Base-by-base conservation (phyloP, 192 early-diverging fungal species). In the Neocallimastix lanati region DNA sequence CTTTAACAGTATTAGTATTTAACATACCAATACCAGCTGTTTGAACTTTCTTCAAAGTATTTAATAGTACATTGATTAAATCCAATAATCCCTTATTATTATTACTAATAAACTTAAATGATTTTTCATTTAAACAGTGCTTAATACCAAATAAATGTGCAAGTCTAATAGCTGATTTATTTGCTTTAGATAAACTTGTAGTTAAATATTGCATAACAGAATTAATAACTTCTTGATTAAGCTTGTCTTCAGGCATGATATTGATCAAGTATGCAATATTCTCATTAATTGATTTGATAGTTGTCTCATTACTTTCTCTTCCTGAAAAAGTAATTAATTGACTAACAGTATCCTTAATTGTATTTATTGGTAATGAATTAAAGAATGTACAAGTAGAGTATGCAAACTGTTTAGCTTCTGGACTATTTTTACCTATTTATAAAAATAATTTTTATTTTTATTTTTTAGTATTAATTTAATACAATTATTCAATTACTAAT, bases 1-100 rank as follows among this genome's bases (percentile, higher is more conserved):
- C 87, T 77, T 86, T 67, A n/a, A 67, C 50, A 11, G 50, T 87
- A 79, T 88, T 88, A 27, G 84, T 81, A 83, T 88, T 86, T 27
- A 87, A 27, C n/a, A 88, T 37, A 15, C 83, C 83, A 77, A 83
- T 81, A 18, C 86, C 85, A 18, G 83, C 81, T 15, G 82, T 80
- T 29, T 85, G 83, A 16, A 87, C 83, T 29, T 85, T 85, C n/a
- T 86, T 85, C 28, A 88, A 77, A 33, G 82, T 78, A 29, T 83
- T 83, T 27, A 83, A 37, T 27, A 78, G 33, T 11, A 16, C 4
- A n/a, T 58, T 78, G 9, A 78, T n/a, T 78, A 58, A 35, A 78
- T 35, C 77, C 5, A 67, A 9, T n/a, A 67, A 25, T 3, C 50
- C 50, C n/a, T 67, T 67, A 9, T n/a, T 67, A 67, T 67, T 67